Base-by-base conservation (phyloP, 192 early-diverging fungal genomes). In the Pecoramyces ruminantium region DNA sequence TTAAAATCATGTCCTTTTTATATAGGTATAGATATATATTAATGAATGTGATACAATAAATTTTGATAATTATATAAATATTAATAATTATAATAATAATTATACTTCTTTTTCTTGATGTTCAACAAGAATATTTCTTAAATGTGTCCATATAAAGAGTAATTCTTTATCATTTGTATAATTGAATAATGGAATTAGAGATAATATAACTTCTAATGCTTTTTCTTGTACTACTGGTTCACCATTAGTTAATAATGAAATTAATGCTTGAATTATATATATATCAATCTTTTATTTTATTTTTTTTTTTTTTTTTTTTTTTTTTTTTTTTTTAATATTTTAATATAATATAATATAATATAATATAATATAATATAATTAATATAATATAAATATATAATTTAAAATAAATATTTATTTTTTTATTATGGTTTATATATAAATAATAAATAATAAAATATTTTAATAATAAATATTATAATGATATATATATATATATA, bases 231-330 rank as follows among this genome's bases (percentile, higher is more conserved):
- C 9, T n/a, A 8, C 25, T 6, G 4, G 0, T 67, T 67, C 25
- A 27, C 51, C 51, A 67, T 67, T 67, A 21, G 9, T n/a, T 67
- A 85, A 84, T 58, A 88, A 80, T 30, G 89, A 88, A 15, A 89
- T 83, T n/a, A 90, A 40, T 2, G 84, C 83, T 85, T 90, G 88
- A 83, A 90, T 88, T 79, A 90, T 79, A 77, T 86, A 88, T 17
- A 86, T 83, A 82, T 89, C 88, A 28, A 89, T 81, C 87, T 51
- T 21, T 21, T 21, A 14, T 14, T 51, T 14, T 4, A 4, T 14
- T 51, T 51, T 14, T 21, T 51, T 21, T 51, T 51, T 14, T 51
- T 51, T 14, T 51, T 51, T 14, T 51, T 51, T 2, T 51, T 51
- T 14, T 21, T 51, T 14, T 17, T 51, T 21, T 17, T 51, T 14